phyloP scores from a whole-genome alignment of 2,329 filamentous ascomycete genomes.

The Alternaria ethzedia region DNA sequence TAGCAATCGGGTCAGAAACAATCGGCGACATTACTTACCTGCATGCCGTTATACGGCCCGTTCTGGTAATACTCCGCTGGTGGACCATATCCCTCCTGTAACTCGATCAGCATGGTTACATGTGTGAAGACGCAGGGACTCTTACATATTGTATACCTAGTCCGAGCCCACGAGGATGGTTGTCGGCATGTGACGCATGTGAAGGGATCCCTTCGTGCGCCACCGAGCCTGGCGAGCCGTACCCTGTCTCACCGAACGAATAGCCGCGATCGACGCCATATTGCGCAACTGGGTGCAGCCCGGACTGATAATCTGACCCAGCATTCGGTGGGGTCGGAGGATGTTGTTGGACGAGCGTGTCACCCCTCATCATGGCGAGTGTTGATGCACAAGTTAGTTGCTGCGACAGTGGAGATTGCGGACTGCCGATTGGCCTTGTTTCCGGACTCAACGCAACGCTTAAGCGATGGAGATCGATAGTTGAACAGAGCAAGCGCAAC shows the following conservation, averaged over 20 bases:
- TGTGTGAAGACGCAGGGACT: background rate
- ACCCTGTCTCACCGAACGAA: constrained; percentile 44
- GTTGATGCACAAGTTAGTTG: constrained; percentile 13
- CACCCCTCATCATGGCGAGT: constrained; percentile 39
- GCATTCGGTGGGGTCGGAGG: constrained; percentile 46
- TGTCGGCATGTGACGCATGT: constrained; percentile 36
- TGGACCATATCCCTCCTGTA: constrained; percentile 42
- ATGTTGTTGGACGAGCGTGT: constrained; percentile 44
- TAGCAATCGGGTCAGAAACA: constrained; percentile 15
- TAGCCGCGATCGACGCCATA: constrained; percentile 51
- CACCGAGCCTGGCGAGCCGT: constrained; percentile 37
- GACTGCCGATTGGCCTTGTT: constrained; percentile 4
- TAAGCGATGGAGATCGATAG: constrained; percentile 3
- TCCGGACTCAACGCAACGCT: constrained; percentile 19
- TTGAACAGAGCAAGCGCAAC: background rate
- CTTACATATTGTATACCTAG: constrained; percentile 45
- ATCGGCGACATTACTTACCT: constrained; percentile 25
- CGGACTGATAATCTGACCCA: constrained; percentile 42
- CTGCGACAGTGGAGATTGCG: constrained; percentile 12
- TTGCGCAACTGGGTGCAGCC: constrained; percentile 51
- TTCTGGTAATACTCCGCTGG: constrained; percentile 36
- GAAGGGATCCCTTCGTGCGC: constrained; percentile 36
- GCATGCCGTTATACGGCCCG: constrained; percentile 30
- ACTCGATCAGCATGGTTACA: constrained; percentile 26
- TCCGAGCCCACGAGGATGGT: constrained; percentile 29